These are phyloP conservation scores for Metrosideros polymorpha DNA, from an alignment of 441 rosid genomes.

Conservation along the genomic window DNA sequence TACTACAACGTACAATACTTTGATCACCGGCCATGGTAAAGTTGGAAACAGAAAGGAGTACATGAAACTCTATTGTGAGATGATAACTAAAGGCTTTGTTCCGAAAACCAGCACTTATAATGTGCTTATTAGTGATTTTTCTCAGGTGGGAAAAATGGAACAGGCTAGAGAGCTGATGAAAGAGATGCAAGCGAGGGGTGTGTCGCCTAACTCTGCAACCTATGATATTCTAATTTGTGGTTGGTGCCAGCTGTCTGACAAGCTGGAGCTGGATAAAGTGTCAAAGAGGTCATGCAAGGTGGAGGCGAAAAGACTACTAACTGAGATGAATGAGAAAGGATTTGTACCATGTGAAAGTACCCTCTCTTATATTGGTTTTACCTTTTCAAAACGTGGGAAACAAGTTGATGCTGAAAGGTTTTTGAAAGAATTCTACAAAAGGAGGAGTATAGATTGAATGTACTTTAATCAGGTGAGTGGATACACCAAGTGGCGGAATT, in stretches of 20 bases:
- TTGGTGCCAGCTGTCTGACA: slow-evolving; percentile 53
- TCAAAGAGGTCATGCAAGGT: slow-evolving; percentile 34
- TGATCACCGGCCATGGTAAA: slow-evolving; percentile 64
- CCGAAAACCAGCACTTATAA: slow-evolving; percentile 79
- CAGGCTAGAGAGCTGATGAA: slow-evolving; percentile 74
- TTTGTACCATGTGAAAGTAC: slow-evolving; percentile 57
- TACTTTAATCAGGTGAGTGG: neutral
- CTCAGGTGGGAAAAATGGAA: slow-evolving; percentile 61
- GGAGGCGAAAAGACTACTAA: slow-evolving; percentile 52
- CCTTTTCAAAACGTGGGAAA: slow-evolving; percentile 61
- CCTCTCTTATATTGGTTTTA: slow-evolving; percentile 45
- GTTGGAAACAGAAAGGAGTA: slow-evolving; percentile 63
- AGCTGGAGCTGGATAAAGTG: slow-evolving; percentile 38
- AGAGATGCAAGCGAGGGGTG: slow-evolving; percentile 68
- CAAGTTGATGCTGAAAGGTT: slow-evolving; percentile 40
- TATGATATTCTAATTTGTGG: slow-evolving; percentile 71
- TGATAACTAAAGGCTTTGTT: slow-evolving; percentile 67
- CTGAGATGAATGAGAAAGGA: slow-evolving; percentile 67
- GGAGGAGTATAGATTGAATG: slow-evolving; percentile 15
- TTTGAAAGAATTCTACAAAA: slow-evolving; percentile 41
- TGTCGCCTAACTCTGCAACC: slow-evolving; percentile 53
- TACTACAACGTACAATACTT: slow-evolving; percentile 56
- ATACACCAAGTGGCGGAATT: neutral
- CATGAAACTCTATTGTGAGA: slow-evolving; percentile 59
- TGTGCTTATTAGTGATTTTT: slow-evolving; percentile 57